Percentiles rank a stretch among this genome's conserved stretches.
Evolutionary conservation across 2,329 filamentous ascomycete genomes (phyloP).

Genomic region (Diplodia sapinea): DNA sequence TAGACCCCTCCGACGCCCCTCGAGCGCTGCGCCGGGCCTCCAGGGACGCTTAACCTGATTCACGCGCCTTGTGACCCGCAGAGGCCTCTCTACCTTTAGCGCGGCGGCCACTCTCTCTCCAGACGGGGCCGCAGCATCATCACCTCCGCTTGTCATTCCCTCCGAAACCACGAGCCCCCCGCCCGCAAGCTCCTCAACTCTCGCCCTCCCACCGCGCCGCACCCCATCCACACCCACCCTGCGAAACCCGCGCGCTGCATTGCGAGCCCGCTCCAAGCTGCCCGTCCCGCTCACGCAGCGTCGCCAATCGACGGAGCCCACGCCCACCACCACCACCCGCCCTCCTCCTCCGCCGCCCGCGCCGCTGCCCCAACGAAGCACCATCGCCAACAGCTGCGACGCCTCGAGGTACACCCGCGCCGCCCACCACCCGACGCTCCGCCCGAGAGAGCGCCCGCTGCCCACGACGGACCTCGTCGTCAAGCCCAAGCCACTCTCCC

Average conservation of each 20-base stretch:
- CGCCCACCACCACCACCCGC: conserved; percentile 26
- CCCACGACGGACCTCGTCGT: conserved; percentile 63
- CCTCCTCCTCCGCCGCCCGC: conserved; percentile 35
- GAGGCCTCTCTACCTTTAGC: conserved; percentile 29
- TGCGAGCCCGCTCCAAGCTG: conserved; percentile 16
- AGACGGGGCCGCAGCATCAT: conserved; percentile 30
- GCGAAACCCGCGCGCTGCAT: conserved; percentile 9
- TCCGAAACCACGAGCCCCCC: conserved; percentile 29
- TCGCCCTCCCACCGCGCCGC: neutral
- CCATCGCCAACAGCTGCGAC: conserved; percentile 36
- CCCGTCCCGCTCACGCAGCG: conserved; percentile 20
- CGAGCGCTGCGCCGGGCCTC: conserved; percentile 23
- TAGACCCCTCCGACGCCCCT: conserved; percentile 19
- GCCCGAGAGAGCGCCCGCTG: conserved; percentile 40
- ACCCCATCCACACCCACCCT: neutral
- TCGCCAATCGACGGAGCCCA: conserved; percentile 26
- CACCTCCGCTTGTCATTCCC: conserved; percentile 30
- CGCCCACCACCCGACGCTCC: conserved; percentile 15
- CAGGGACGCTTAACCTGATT: conserved; percentile 24
- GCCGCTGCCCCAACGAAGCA: conserved; percentile 36
- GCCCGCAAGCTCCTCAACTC: conserved; percentile 8
- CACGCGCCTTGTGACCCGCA: conserved; percentile 29
- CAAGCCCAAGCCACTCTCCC: conserved; percentile 48
- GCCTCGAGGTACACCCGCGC: conserved; percentile 18
- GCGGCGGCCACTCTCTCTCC: conserved; percentile 30